phyloP scores from a whole-genome alignment of 2,329 filamentous ascomycete genomes.

The Plenodomus biglobosus region DNA sequence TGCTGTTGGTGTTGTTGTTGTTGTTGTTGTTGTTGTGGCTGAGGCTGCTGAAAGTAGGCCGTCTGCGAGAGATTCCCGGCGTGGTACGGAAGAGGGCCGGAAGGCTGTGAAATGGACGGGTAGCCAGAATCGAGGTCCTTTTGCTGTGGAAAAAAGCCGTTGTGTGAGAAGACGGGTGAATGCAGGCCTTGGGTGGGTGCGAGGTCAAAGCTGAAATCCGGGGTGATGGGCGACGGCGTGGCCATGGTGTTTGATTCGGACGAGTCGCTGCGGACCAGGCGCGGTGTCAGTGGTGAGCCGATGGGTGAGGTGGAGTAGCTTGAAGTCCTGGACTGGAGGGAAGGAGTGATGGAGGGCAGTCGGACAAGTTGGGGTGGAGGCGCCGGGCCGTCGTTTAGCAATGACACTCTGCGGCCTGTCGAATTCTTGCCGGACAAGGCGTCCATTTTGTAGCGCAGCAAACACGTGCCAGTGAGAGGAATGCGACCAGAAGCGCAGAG shows the following conservation, averaged over 20 bases:
- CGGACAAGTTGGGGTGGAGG: conserved; percentile 35
- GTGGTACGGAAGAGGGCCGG: conserved; percentile 30
- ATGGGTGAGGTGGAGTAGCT: conserved; percentile 52
- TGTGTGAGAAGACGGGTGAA: conserved; percentile 33
- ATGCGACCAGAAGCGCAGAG: conserved; percentile 22
- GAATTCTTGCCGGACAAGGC: conserved; percentile 50
- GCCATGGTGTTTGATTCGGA: conserved; percentile 49
- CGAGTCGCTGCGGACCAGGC: conserved; percentile 50
- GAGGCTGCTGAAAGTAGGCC: neutral
- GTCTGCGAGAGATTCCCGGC: conserved; percentile 1
- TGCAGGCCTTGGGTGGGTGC: conserved; percentile 20
- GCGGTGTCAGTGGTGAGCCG: conserved; percentile 51
- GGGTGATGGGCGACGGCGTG: conserved; percentile 52
- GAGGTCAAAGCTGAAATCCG: conserved; percentile 41
- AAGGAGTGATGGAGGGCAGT: conserved; percentile 41
- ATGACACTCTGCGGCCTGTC: conserved; percentile 53
- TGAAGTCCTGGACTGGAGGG: conserved; percentile 44
- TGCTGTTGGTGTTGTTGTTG: neutral
- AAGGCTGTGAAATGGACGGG: conserved; percentile 25
- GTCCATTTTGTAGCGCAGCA: conserved; percentile 47
- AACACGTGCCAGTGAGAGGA: conserved; percentile 34
- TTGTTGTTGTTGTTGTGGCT: neutral
- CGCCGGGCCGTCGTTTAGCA: conserved; percentile 52
- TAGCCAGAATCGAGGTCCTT: conserved; percentile 32
- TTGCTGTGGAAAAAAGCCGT: conserved; percentile 31